phyloP scores from a whole-genome alignment of 2,329 filamentous ascomycete species.

The Periconia sp. region DNA sequence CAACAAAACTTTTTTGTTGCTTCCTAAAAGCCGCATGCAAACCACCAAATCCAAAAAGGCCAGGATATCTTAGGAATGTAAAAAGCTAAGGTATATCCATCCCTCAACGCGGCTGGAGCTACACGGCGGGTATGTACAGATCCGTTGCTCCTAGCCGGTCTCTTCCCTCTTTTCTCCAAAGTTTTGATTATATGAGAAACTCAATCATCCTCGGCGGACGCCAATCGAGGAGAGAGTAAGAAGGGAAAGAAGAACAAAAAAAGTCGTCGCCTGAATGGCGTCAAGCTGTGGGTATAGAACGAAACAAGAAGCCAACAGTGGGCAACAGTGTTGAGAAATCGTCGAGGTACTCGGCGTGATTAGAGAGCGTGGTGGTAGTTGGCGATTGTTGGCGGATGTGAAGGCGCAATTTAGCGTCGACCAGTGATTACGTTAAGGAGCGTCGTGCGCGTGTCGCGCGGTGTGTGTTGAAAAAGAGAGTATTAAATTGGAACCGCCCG shows the following conservation, averaged over 20 bases:
- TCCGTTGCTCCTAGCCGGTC: not conserved
- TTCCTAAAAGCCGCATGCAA: not conserved
- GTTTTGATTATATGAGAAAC: conserved; percentile 7
- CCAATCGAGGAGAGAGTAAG: conserved; percentile 7
- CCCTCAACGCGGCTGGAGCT: not conserved
- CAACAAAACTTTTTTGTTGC: no score
- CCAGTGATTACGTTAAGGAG: conserved; percentile 17
- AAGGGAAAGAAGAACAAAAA: conserved; percentile 13
- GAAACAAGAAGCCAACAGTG: conserved; percentile 14
- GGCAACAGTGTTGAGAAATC: conserved; percentile 9
- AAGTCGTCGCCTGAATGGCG: conserved; percentile 2
- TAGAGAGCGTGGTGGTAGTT: conserved; percentile 4
- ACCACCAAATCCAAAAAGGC: conserved; percentile 10
- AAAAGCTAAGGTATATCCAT: conserved; percentile 5
- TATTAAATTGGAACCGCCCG: conserved; percentile 34
- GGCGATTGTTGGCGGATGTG: conserved; percentile 11
- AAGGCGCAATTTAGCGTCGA: conserved; percentile 7
- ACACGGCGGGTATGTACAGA: conserved; percentile 2
- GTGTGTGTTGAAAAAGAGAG: conserved; percentile 25
- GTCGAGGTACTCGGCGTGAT: conserved; percentile 9
- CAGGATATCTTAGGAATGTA: conserved; percentile 22
- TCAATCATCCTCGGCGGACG: conserved; percentile 1
- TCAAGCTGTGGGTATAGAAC: conserved; percentile 26
- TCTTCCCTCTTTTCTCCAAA: not conserved
- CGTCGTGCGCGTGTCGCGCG: conserved; percentile 16